A percentile compares a stretch with the other conserved stretches of the same genome.
Evolutionary conservation across 768 basidiomycete species (phyloP).

Genomic region (Suillus clintonianus): DNA sequence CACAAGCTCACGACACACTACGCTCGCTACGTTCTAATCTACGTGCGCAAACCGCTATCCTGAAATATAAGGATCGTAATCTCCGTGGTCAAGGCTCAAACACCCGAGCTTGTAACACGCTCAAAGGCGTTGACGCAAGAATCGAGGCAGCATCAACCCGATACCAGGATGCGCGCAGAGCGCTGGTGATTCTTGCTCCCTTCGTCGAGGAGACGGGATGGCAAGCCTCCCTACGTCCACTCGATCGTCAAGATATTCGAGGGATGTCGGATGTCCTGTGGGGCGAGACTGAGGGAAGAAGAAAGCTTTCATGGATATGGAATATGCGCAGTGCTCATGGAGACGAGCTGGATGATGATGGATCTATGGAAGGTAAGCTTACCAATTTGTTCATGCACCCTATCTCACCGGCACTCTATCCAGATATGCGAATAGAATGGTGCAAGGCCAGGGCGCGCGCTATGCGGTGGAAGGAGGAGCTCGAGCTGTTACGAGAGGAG

Average conservation of each 20-base stretch:
- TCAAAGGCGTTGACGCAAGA: neutral
- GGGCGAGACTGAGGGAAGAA: slow-evolving; percentile 1
- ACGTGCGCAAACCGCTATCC: slow-evolving; percentile 4
- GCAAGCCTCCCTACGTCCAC: neutral
- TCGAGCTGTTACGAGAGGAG: slow-evolving; percentile 10
- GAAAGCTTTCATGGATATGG: slow-evolving; percentile 7
- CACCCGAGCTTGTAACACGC: slow-evolving; percentile 6
- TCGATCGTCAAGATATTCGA: slow-evolving; percentile 1
- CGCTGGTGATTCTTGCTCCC: neutral
- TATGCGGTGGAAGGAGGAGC: slow-evolving; percentile 14
- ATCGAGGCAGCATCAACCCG: neutral
- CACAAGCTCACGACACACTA: slow-evolving; percentile 16
- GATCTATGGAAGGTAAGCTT: neutral
- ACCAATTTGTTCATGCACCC: neutral
- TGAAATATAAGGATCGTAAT: slow-evolving; percentile 12
- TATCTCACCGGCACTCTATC: neutral
- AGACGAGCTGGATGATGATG: neutral
- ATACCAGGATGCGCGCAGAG: neutral
- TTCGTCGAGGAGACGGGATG: neutral
- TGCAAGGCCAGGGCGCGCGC: slow-evolving; percentile 5
- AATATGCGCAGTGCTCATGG: neutral
- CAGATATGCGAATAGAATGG: slow-evolving; percentile 9
- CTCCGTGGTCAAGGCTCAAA: slow-evolving; percentile 10
- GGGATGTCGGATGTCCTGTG: neutral
- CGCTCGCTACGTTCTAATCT: slow-evolving; percentile 8